phyloP scores from a whole-genome alignment of 2,329 filamentous ascomycete genomes.

The Teratosphaeria pseudoeucalypti region DNA sequence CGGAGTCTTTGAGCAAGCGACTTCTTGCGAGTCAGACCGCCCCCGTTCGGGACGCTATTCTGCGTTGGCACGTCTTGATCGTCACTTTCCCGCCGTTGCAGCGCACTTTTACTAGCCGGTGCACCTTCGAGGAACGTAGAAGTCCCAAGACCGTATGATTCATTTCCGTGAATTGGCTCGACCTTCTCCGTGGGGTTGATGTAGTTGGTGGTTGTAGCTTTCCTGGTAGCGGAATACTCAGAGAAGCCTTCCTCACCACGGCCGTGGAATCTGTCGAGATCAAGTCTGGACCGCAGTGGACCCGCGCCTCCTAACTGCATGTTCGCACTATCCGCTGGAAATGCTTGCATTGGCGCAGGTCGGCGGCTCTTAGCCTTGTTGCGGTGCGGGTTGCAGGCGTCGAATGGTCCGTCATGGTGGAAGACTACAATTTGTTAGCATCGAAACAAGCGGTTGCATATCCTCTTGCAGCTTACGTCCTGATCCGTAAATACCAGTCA shows the following conservation, averaged over 20 bases:
- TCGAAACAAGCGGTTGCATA: background rate
- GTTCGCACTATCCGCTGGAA: slow-evolving; percentile 84
- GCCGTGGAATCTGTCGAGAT: slow-evolving; percentile 83
- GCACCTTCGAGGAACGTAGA: slow-evolving; percentile 94
- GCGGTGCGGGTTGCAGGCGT: slow-evolving; percentile 88
- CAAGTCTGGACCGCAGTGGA: slow-evolving; percentile 68
- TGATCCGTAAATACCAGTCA: slow-evolving; percentile 88
- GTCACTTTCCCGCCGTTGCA: slow-evolving; percentile 65
- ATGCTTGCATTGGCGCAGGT: slow-evolving; percentile 83
- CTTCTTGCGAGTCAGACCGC: slow-evolving; percentile 77
- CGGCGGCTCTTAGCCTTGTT: slow-evolving; percentile 74
- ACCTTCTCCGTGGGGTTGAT: slow-evolving; percentile 54
- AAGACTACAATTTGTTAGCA: slow-evolving; percentile 55
- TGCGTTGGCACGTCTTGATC: slow-evolving; percentile 36
- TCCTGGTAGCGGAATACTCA: slow-evolving; percentile 55
- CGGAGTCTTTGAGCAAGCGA: slow-evolving; percentile 87
- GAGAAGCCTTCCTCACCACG: slow-evolving; percentile 74
- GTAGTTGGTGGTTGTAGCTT: slow-evolving; percentile 21
- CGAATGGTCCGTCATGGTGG: slow-evolving; percentile 95
- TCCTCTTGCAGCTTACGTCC: slow-evolving; percentile 53
- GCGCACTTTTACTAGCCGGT: slow-evolving; percentile 70
- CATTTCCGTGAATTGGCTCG: slow-evolving; percentile 71
- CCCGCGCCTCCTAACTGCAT: slow-evolving; percentile 83
- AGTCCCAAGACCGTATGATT: slow-evolving; percentile 75
- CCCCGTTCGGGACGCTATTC: slow-evolving; percentile 24